Percentiles rank a stretch among this genome's conserved stretches.
phyloP scores from a whole-genome alignment of 78 protist genomes.

The Dictyostelium brefeldianum region DNA sequence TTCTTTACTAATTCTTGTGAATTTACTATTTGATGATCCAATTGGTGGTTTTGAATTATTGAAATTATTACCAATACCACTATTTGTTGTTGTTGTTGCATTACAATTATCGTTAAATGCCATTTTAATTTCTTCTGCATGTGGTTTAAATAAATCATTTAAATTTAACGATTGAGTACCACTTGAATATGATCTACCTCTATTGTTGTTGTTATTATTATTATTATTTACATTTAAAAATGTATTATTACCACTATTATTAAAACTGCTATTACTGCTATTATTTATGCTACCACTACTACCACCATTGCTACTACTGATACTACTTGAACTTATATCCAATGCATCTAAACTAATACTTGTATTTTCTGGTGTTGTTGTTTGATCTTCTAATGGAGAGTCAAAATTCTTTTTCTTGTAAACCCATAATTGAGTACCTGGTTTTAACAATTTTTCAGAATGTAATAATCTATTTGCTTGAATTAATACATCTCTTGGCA shows the following conservation, averaged over 20 bases:
- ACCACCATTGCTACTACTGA: background rate
- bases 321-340: background rate
- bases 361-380: background rate
- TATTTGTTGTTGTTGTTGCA: background rate
- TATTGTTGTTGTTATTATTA: background rate
- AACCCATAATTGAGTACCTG: constrained; percentile 62
- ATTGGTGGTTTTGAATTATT: constrained; percentile 12
- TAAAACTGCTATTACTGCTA: background rate
- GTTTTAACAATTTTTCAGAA: constrained; percentile 51
- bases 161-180: constrained; percentile 26
- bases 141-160: constrained; percentile 53
- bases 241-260: background rate
- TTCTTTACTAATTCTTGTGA: constrained; percentile 48
- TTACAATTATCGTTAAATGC: constrained; percentile 26
- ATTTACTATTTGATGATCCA: constrained; percentile 3
- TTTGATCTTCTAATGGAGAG: background rate
- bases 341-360: background rate
- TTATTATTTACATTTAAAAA: background rate
- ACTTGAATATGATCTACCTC: background rate
- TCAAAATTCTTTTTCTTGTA: constrained; percentile 3
- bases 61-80: background rate
- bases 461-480: constrained; percentile 57
- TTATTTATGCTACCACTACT: background rate
- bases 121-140: constrained; percentile 56
- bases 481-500: constrained; percentile 64